Percentiles rank a stretch among this genome's conserved stretches.
Conservation (phyloP, 2,329 filamentous ascomycete species). For the Myriosclerotinia scirpicola region DNA sequence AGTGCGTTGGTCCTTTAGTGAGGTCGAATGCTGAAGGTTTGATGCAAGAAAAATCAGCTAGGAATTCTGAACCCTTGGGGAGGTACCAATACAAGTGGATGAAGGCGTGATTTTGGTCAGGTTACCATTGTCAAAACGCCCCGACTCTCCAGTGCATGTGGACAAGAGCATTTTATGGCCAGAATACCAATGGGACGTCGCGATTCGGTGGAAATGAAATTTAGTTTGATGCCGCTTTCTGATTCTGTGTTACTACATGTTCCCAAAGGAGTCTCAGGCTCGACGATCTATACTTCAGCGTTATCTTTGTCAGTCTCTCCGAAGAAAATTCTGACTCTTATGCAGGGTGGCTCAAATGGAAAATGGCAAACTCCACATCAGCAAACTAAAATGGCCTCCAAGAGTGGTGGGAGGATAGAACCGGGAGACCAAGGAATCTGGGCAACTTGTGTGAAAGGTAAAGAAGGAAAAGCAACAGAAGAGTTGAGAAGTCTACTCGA, state of each 20-base stretch:
- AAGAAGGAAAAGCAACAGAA: slow-evolving; percentile 66
- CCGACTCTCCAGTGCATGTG: no score
- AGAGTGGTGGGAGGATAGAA: slow-evolving; percentile 54
- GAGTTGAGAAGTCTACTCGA: slow-evolving; percentile 68
- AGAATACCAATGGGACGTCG: not conserved
- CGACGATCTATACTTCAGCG: not conserved
- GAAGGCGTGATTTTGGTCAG: not conserved
- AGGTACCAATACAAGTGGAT: no score
- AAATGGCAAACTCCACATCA: slow-evolving; percentile 64
- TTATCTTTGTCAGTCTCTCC: not conserved
- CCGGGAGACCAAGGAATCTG: slow-evolving; percentile 73
- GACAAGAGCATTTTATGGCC: no score
- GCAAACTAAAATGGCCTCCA: slow-evolving; percentile 47
- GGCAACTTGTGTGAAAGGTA: slow-evolving; percentile 72
- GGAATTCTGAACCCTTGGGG: no score
- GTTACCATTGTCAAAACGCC: not conserved
- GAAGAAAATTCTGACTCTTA: not conserved
- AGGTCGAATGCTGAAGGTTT: no score
- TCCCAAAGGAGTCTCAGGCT: not conserved
- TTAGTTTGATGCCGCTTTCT: not conserved
- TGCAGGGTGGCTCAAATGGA: slow-evolving; percentile 50
- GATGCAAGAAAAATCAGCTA: no score
- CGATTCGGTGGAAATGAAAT: not conserved
- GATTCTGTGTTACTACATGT: not conserved
- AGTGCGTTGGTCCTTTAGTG: not conserved